Evolutionary conservation across 805 yeast genomes (phyloP), one percentile per base, ranked within the genome.

Genomic region (Metschnikowia picachoensis): DNA sequence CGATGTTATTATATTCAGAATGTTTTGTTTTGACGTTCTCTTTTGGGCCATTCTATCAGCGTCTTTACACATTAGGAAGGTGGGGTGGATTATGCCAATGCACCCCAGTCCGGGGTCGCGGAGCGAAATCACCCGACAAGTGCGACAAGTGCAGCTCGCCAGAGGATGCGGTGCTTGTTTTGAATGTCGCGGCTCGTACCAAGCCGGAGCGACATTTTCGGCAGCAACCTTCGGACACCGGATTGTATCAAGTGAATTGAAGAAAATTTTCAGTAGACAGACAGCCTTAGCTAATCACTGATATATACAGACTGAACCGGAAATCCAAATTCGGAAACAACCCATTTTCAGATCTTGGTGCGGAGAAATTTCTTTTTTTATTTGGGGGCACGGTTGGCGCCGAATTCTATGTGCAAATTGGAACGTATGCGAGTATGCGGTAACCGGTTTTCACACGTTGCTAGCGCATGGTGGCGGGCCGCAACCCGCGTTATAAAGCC

Each of bases 121-220:
- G 55, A 51, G 55, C 42, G 34, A 46, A 43, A 49, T 35, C 49
- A 35, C 44, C 55, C 55, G 51, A 43, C 43, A 10, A 30, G 33
- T 31, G 41, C 55, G 51, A 43, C 43, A 10, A 30, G 33, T 31
- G 41, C 46, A 41, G 28, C 11, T 25, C 32, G 33, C 15, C 34
- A 10, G n/a, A 36, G 9, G 11, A 11, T 17, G 30, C 37, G 30
- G 30, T 13, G 9, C 9, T 31, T 20, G 20, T 28, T 42, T 31
- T 36, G 32, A 4, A 2, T 6, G 32, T 30, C 32, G 8, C 32
- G 32, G 32, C 32, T 30, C 32, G n/a, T 30, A 30, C 12, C n/a
- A 11, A 4, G 32, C 32, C 32, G 32, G n/a, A 30, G 4, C 32
- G 32, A 13, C n/a, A 30, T 13, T 13, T 11, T 11, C 20, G 20